phyloP scores from a whole-genome alignment of 1,139 yeast genomes.

The Maudiozyma humilis region DNA sequence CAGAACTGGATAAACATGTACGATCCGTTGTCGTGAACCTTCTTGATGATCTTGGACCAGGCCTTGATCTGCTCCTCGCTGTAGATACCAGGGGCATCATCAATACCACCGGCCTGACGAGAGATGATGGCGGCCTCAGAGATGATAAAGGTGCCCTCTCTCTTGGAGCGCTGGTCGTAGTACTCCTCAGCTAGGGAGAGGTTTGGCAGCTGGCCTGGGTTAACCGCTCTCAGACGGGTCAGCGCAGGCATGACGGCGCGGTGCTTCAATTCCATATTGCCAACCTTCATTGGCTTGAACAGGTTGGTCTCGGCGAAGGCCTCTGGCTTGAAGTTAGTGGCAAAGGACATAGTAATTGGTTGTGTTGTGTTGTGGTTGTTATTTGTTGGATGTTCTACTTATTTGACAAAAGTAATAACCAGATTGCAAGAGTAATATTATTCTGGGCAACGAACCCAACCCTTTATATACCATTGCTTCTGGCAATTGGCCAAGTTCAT shows the following conservation, averaged over 20 bases:
- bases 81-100: slow-evolving; percentile 13
- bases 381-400: too few relatives aligned
- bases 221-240: slow-evolving; percentile 40
- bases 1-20: slow-evolving; percentile 49
- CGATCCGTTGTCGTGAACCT: slow-evolving; percentile 46
- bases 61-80: slow-evolving; percentile 27
- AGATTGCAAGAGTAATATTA: too few relatives aligned
- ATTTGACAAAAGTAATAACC: too few relatives aligned
- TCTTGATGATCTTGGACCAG: slow-evolving; percentile 43
- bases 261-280: slow-evolving; percentile 33
- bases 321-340: slow-evolving; percentile 18
- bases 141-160: slow-evolving; percentile 32
- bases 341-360: slow-evolving; percentile 8
- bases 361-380: too few relatives aligned
- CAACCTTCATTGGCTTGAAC: slow-evolving; percentile 43
- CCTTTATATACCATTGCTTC: too few relatives aligned
- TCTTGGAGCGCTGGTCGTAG: slow-evolving; percentile 30
- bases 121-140: slow-evolving; percentile 32
- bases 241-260: slow-evolving; percentile 45
- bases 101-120: slow-evolving; percentile 14
- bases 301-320: slow-evolving; percentile 33
- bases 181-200: slow-evolving; percentile 27
- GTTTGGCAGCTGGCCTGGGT: slow-evolving; percentile 23
- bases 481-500: too few relatives aligned
- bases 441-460: too few relatives aligned